Conservation (phyloP, 139 green algal species). For the Micractinium conductrix region DNA sequence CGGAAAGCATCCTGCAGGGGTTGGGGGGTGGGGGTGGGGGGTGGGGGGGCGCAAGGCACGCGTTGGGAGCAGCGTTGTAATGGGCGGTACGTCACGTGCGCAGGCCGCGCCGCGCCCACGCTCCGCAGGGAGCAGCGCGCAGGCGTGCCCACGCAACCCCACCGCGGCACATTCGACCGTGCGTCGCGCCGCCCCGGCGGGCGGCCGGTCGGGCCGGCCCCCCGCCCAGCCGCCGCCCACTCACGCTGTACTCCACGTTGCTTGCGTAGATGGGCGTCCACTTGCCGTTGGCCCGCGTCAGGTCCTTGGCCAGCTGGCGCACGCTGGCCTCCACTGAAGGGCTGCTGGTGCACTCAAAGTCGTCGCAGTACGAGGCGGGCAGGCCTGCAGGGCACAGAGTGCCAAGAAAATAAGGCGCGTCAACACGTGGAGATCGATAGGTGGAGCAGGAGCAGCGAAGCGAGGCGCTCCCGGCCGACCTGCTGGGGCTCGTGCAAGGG, state of each 20-base stretch:
- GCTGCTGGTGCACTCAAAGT: constrained; percentile 76
- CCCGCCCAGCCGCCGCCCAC: no score
- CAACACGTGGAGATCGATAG: background rate
- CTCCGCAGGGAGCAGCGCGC: no score
- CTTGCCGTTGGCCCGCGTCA: constrained; percentile 44
- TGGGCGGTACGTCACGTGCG: background rate
- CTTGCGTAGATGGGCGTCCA: constrained; percentile 47
- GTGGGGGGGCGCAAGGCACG: background rate
- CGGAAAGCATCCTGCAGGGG: constrained; percentile 57
- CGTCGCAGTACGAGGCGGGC: constrained; percentile 67
- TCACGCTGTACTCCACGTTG: constrained; percentile 53
- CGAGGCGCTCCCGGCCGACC: no score
- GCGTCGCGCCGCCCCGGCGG: no score
- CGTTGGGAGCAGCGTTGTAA: no score
- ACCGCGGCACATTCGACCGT: no score
- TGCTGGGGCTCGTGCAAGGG: no score
- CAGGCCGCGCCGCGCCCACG: no score
- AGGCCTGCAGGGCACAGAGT: constrained; percentile 24
- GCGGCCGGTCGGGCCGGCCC: no score
- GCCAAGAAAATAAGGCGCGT: background rate
- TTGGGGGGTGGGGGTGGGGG: background rate
- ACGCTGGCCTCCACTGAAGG: constrained; percentile 76
- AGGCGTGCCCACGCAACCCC: no score
- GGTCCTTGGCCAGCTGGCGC: constrained; percentile 57
- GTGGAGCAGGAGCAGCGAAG: no score